Evolutionary conservation across 306 rosid genomes (phyloP).

Genomic region (Pachyrhizus erosus): DNA sequence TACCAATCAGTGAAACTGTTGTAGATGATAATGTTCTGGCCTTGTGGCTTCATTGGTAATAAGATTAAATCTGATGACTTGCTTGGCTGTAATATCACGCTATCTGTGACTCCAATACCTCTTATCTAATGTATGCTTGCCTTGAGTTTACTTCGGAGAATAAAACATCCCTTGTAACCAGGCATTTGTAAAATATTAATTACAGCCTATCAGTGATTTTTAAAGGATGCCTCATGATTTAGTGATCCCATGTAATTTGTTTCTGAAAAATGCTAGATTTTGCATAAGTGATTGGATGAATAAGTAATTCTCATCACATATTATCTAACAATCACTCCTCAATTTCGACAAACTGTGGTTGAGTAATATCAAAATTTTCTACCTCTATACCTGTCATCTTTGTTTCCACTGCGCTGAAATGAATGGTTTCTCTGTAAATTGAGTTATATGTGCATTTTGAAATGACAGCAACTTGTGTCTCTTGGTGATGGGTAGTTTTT

Average conservation of each 20-base stretch:
- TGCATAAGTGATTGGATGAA: not conserved
- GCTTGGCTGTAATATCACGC: constrained; percentile 13
- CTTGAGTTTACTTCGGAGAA: constrained; percentile 18
- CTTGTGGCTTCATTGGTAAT: constrained; percentile 39
- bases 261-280: not conserved
- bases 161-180: not conserved
- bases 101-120: constrained; percentile 15
- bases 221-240: not conserved
- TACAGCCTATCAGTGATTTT: not conserved
- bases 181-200: not conserved
- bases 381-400: not conserved
- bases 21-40: constrained; percentile 26
- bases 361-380: not conserved
- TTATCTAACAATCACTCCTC: not conserved
- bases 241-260: not conserved
- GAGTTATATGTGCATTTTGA: not conserved
- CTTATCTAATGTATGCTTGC: constrained; percentile 21
- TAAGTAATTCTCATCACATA: constrained; percentile 10
- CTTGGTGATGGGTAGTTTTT: not conserved
- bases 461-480: not conserved
- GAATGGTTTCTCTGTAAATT: not conserved
- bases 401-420: constrained; percentile 9
- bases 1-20: constrained; percentile 32
- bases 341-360: not conserved
- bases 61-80: constrained; percentile 18